Conservation (phyloP, 306 rosid genomes). For the Phaseolus lunatus region DNA sequence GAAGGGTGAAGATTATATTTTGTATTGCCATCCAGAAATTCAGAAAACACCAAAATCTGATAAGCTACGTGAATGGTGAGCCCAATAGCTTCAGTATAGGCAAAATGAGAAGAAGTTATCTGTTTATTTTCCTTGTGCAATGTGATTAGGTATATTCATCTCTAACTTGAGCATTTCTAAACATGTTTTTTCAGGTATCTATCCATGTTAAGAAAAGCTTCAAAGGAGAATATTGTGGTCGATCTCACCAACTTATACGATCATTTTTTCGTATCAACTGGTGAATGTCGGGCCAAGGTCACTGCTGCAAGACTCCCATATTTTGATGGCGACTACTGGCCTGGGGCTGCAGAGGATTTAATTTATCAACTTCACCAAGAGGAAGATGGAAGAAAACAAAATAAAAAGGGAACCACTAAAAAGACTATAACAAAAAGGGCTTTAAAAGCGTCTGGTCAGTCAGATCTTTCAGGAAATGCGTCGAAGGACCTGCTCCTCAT, state of each 20-base stretch:
- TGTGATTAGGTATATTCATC: slow-evolving; percentile 23
- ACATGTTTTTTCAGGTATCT: slow-evolving; percentile 71
- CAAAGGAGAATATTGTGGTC: slow-evolving; percentile 82
- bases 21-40: slow-evolving; percentile 98
- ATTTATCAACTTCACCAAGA: slow-evolving; percentile 96
- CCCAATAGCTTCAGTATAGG: slow-evolving; percentile 15
- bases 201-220: slow-evolving; percentile 88
- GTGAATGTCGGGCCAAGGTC: slow-evolving; percentile 89
- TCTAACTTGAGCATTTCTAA: slow-evolving; percentile 43
- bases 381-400: slow-evolving; percentile 94
- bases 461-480: slow-evolving; percentile 94
- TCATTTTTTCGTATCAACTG: slow-evolving; percentile 86
- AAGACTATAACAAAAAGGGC: slow-evolving; percentile 94
- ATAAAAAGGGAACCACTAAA: slow-evolving; percentile 87
- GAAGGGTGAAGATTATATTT: slow-evolving; percentile 99
- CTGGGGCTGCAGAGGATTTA: slow-evolving; percentile 98
- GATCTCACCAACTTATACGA: slow-evolving; percentile 91
- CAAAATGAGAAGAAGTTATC: slow-evolving; percentile 9
- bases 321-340: slow-evolving; percentile 99
- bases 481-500: slow-evolving; percentile 95
- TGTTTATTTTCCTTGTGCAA: slow-evolving; percentile 6
- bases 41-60: slow-evolving; percentile 99
- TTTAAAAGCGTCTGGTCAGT: slow-evolving; percentile 92
- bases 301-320: slow-evolving; percentile 98
- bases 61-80: slow-evolving; percentile 98